Conservation (phyloP, 805 yeast genomes). For the Metschnikowia bowlesiae region DNA sequence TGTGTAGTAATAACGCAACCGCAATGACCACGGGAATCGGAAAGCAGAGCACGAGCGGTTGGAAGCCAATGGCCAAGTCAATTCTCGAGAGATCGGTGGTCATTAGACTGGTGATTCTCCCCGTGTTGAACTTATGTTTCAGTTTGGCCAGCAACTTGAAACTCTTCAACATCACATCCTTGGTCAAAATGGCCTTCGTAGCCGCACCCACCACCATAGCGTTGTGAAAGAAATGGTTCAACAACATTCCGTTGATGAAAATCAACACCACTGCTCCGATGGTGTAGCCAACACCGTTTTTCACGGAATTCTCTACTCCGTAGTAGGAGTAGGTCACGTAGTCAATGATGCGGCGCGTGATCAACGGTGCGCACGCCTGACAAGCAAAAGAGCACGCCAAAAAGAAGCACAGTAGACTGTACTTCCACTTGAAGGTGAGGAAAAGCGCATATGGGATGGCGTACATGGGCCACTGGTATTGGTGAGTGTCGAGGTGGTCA, state of each 20-base stretch:
- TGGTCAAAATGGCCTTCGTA: conserved; percentile 37
- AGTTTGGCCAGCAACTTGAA: conserved; percentile 34
- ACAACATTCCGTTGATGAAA: conserved; percentile 33
- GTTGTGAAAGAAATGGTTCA: conserved; percentile 41
- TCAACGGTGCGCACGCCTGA: conserved; percentile 58
- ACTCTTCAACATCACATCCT: conserved; percentile 35
- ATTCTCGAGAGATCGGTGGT: conserved; percentile 41
- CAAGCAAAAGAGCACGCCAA: conserved; percentile 46
- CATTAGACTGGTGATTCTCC: conserved; percentile 39
- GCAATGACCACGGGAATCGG: conserved; percentile 41
- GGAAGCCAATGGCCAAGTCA: conserved; percentile 42
- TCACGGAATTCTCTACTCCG: conserved; percentile 40
- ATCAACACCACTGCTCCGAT: conserved; percentile 63
- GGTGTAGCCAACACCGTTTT: conserved; percentile 71
- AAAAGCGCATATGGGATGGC: conserved; percentile 44
- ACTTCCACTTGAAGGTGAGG: conserved; percentile 46
- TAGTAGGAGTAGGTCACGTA: conserved; percentile 53
- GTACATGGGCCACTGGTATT: conserved; percentile 37
- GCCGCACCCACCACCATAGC: conserved; percentile 43
- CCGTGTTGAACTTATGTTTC: conserved; percentile 33
- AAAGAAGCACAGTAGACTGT: conserved; percentile 35
- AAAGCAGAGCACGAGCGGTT: conserved; percentile 38
- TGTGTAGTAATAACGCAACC: conserved; percentile 30
- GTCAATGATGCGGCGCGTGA: conserved; percentile 59
- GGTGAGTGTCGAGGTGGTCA: conserved; percentile 2